Base-by-base conservation (phyloP, 2,329 filamentous ascomycete species). In the Penicillium aurantiogriseum region DNA sequence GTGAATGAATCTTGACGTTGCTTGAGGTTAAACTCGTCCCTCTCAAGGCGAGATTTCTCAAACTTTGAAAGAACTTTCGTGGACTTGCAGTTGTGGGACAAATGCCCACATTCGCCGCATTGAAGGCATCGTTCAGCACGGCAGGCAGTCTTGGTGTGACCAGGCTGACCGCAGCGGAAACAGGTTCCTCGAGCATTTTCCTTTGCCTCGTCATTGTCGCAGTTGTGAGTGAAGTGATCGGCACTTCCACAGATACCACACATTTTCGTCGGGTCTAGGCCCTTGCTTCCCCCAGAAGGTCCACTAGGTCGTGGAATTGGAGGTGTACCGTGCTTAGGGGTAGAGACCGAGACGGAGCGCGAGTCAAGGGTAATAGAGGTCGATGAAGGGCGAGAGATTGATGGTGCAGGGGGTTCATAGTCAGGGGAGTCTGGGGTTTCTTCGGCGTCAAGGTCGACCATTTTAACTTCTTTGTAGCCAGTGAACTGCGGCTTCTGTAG, bases 401-500 rank as follows among this genome's bases (percentile, higher is more conserved):
- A 64, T 9, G 51, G 64, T 8, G 57, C 60, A n/a, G 69, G 66
- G 21, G 64, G 48, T 11, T 62, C 58, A 33, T 57, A 49, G n/a
- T 65, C 59, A 42, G 63, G 55, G 8, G 44, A 51, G 11, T 9
- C 35, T 5, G 54, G 13, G 11, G 62, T 40, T 17, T 60, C 58
- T 38, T 56, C 54, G 25, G 60, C 56, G 27, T 67, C 63, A n/a
- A 63, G 66, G 54, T 79, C 77, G 13, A 67, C 57, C 77, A 79
- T 79, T 52, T 79, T 74, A 33, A 77, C 65, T 52, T 79, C 71
- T 44, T 74, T 74, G 58, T 74, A 74, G 54, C 77, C 77, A 15
- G 72, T 76, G 51, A 79, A 75, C 29, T 83, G 82, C 42, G 83
- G 81, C 61, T 78, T 79, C 43, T 77, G 74, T 17, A 89, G 77